Evolutionary conservation across 2,329 filamentous ascomycete genomes (phyloP).

Genomic region (Fusarium metavorans): DNA sequence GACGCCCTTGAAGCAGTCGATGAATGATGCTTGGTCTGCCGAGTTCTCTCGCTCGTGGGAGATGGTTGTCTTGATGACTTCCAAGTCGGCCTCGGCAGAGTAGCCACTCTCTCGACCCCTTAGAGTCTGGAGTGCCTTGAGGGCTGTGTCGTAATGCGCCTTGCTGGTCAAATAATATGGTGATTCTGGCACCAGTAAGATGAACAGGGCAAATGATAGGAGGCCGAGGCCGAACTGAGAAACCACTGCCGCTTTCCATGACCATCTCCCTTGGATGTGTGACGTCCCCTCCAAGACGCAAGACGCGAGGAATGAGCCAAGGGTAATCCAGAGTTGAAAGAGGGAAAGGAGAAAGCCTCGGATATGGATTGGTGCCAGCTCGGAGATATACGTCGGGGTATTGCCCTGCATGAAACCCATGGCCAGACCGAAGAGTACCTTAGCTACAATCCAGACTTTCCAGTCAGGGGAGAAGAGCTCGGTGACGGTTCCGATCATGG

Average conservation of each 20-base stretch:
- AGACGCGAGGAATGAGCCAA: background rate
- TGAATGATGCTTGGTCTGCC: background rate
- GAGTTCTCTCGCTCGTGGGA: background rate
- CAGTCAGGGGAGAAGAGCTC: constrained; percentile 1
- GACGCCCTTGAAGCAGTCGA: background rate
- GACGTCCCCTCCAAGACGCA: background rate
- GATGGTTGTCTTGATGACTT: background rate
- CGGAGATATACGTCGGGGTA: background rate
- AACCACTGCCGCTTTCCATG: background rate
- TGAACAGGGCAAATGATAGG: background rate
- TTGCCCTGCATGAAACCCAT: constrained; percentile 4
- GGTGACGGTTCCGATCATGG: background rate
- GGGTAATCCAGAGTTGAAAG: constrained; percentile 5
- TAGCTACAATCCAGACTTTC: constrained; percentile 2
- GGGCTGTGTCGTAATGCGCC: background rate
- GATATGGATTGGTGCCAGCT: background rate
- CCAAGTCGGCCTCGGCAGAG: background rate
- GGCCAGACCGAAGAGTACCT: background rate
- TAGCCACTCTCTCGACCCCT: background rate
- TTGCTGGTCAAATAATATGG: background rate
- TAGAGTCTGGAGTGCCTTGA: background rate
- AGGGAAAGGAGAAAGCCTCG: background rate
- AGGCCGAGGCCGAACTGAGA: background rate
- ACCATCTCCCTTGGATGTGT: background rate
- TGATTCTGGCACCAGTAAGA: background rate